Evolutionary conservation across 2,329 filamentous ascomycete species (phyloP).

Genomic region (Teratosphaeriaceae sp.): DNA sequence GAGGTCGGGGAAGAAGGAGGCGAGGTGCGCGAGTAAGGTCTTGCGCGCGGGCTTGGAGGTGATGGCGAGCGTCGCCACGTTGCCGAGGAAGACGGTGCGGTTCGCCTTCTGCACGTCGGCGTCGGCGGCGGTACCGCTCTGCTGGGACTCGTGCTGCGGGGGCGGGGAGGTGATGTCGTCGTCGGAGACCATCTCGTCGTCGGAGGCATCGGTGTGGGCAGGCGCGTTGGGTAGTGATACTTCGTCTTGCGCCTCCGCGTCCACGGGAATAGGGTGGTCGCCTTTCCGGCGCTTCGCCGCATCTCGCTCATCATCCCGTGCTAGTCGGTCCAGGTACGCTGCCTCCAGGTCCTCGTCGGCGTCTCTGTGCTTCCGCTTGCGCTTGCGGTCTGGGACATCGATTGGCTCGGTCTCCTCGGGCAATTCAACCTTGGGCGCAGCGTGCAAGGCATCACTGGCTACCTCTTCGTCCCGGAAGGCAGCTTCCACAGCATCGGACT

Average conservation of each 20-base stretch:
- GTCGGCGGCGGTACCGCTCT: slow-evolving; percentile 32
- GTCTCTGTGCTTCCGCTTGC: slow-evolving; percentile 49
- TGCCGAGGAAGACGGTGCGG: slow-evolving; percentile 87
- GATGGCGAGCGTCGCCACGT: slow-evolving; percentile 78
- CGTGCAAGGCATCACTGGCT: slow-evolving; percentile 4
- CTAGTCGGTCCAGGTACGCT: slow-evolving; percentile 61
- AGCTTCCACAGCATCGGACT: not conserved
- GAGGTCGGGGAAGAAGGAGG: slow-evolving; percentile 59
- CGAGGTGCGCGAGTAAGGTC: slow-evolving; percentile 66
- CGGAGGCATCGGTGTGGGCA: not conserved
- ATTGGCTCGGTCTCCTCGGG: slow-evolving; percentile 10
- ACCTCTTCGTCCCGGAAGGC: slow-evolving; percentile 18
- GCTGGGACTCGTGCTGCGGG: slow-evolving; percentile 45
- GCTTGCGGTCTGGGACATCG: slow-evolving; percentile 22
- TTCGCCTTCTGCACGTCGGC: slow-evolving; percentile 74
- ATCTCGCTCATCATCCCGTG: slow-evolving; percentile 36
- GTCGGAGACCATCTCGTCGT: slow-evolving; percentile 29
- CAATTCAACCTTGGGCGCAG: slow-evolving; percentile 20
- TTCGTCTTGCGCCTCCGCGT: slow-evolving; percentile 22
- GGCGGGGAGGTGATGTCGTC: slow-evolving; percentile 51
- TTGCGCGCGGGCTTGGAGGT: slow-evolving; percentile 77
- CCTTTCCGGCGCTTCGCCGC: slow-evolving; percentile 26
- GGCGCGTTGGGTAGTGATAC: slow-evolving; percentile 9
- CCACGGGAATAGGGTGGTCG: slow-evolving; percentile 19
- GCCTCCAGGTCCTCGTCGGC: slow-evolving; percentile 60